Conservation (phyloP, 306 rosid species). For the Senna siamea region DNA sequence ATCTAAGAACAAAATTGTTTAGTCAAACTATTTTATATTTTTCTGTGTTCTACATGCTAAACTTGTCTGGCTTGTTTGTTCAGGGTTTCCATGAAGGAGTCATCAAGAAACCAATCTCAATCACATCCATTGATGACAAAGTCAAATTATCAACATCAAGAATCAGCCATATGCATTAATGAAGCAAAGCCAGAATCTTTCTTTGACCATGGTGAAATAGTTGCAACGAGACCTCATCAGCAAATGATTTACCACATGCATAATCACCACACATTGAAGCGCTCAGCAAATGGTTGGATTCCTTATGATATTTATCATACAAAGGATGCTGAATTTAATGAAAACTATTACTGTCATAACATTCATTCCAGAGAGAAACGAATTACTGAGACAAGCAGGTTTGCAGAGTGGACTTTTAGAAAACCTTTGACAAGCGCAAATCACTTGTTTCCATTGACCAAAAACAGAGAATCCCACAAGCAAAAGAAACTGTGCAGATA, state of each 20-base stretch:
- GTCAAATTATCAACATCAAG: conserved; percentile 34
- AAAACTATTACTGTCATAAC: conserved; percentile 17
- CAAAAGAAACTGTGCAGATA: conserved; percentile 59
- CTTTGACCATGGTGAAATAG: not conserved
- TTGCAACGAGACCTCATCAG: not conserved
- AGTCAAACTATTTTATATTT: conserved; percentile 2
- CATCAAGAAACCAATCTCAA: conserved; percentile 40
- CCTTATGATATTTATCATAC: not conserved
- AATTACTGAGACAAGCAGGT: not conserved
- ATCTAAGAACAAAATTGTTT: not conserved
- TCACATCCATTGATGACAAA: conserved; percentile 35
- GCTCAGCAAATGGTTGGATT: not conserved
- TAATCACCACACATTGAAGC: conserved; percentile 35
- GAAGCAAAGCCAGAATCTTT: conserved; percentile 31
- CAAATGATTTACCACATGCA: not conserved
- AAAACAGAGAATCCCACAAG: conserved; percentile 26
- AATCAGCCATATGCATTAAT: conserved; percentile 10
- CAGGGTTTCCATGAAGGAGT: conserved; percentile 63
- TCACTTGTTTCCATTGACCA: conserved; percentile 11
- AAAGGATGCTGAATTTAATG: not conserved
- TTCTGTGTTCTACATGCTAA: not conserved
- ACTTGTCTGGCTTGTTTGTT: not conserved
- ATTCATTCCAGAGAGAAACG: conserved; percentile 21
- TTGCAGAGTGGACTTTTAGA: conserved; percentile 8
- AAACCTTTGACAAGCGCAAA: conserved; percentile 45